These are phyloP conservation scores for Leishmania guyanensis DNA, from an alignment of 208 protist species.

Conservation along the genomic window DNA sequence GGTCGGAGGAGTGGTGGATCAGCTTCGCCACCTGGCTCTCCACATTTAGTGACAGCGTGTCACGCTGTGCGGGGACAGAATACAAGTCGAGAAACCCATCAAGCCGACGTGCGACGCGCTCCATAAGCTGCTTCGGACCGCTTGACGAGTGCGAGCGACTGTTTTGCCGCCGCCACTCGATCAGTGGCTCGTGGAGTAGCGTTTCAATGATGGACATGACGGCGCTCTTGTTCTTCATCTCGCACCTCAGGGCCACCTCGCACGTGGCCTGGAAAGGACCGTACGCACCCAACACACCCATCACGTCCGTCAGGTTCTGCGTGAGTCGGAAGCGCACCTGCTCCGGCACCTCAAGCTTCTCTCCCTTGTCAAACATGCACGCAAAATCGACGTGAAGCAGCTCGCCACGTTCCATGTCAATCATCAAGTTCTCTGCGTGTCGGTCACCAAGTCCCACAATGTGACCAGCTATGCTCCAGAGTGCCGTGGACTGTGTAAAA, in stretches of 20 bases:
- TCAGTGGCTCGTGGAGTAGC: conserved; percentile 96
- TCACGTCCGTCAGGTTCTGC: conserved; percentile 95
- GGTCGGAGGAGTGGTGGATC: conserved; percentile 90
- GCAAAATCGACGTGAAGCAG: conserved; percentile 96
- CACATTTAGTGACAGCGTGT: conserved; percentile 85
- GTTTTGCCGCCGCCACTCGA: conserved; percentile 88
- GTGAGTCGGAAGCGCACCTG: conserved; percentile 97
- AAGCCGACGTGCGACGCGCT: conserved; percentile 72
- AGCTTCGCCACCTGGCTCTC: conserved; percentile 94
- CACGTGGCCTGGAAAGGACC: conserved; percentile 91
- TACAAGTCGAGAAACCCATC: conserved; percentile 88
- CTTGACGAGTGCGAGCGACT: conserved; percentile 9
- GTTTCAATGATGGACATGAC: conserved; percentile 96
- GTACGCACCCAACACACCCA: conserved; percentile 93
- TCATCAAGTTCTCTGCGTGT: conserved; percentile 96
- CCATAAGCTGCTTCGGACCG: conserved; percentile 64
- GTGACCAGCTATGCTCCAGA: conserved; percentile 97
- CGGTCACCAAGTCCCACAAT: conserved; percentile 95
- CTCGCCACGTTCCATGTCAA: conserved; percentile 88
- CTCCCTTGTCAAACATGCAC: conserved; percentile 97
- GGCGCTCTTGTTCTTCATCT: conserved; percentile 91
- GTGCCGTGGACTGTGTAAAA: conserved; percentile 89
- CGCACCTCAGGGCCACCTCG: conserved; percentile 85
- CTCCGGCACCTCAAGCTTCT: conserved; percentile 93
- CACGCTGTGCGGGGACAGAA: conserved; percentile 43